These are phyloP conservation scores for Trichoderma brevicompactum DNA, from an alignment of 2,329 filamentous ascomycete genomes.

Conservation along the genomic window DNA sequence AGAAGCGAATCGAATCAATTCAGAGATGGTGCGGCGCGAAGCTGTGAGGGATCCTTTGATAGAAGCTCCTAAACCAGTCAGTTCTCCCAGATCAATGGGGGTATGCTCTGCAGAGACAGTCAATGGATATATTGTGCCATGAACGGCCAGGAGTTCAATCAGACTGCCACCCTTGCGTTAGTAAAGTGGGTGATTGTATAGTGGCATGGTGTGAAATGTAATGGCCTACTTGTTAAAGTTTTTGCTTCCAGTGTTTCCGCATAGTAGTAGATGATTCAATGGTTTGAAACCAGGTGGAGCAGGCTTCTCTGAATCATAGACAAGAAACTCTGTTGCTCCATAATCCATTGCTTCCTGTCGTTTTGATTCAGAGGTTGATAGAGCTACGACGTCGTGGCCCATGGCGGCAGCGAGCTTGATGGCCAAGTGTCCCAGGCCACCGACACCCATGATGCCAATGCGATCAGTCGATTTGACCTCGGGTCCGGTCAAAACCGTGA, in stretches of 20 bases:
- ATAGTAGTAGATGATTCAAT: not conserved
- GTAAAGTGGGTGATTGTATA: not conserved
- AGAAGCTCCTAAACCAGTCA: constrained; percentile 9
- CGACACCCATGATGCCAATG: constrained; percentile 12
- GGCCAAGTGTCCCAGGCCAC: constrained; percentile 14
- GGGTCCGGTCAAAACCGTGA: not conserved
- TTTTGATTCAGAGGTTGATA: constrained; percentile 11
- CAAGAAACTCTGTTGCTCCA: constrained; percentile 5
- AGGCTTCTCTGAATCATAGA: constrained; percentile 11
- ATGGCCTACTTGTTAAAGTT: constrained; percentile 4
- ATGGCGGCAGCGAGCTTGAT: constrained; percentile 14
- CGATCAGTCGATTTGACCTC: constrained; percentile 6
- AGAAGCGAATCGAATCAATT: constrained; percentile 8
- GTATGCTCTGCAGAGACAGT: not conserved
- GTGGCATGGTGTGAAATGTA: not conserved
- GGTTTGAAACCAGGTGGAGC: constrained; percentile 1
- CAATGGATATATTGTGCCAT: constrained; percentile 9
- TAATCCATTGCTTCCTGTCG: constrained; percentile 5
- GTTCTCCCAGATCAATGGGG: not conserved
- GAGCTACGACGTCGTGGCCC: constrained; percentile 2
- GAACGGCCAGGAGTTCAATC: not conserved
- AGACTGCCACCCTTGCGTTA: not conserved
- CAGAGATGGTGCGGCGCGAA: constrained; percentile 8
- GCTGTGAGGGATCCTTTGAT: constrained; percentile 9
- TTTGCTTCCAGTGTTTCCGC: constrained; percentile 6